Base-by-base conservation (phyloP, 2,329 filamentous ascomycete genomes). In the Polytolypa hystricis region DNA sequence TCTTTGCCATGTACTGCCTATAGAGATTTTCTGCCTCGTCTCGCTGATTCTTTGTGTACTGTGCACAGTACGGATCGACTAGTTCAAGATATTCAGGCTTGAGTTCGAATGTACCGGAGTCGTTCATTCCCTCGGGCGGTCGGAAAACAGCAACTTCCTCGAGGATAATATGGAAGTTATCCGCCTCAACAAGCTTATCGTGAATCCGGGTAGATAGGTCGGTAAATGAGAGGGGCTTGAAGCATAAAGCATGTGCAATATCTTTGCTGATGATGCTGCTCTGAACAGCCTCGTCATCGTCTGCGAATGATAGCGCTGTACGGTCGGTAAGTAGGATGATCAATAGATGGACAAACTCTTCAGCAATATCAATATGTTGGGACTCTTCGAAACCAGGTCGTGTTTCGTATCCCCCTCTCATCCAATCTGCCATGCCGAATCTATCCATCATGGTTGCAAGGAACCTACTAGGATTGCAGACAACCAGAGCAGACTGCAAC, bases 1-100 rank as follows among this genome's bases (percentile, higher is more conserved):
- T 86, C 62, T 86, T 86, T 8, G 86, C 84, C 67, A 91, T 78
- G 67, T 84, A 81, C 51, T 81, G 80, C 49, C 81, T 85, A 64
- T 91, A 95, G 3, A 86, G 81, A 47, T 75, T 79, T 59, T 98
- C 91, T 0, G 89, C 85, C 57, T 98, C 91, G 54, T 98, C 91
- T 34, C 91, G 77, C 57, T 96, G 89, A 51, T 98, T 98, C 55
- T 94, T 93, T 52, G 79, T 93, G 59, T 94, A 98, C 54, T 96
- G 86, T 5, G 87, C 83, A 52, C 87, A 91, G 56, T 95, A 98
- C 1, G 93, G 91, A 55, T 98, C 93, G 34, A 98, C 77, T 31
- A 93, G 74, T 47, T 89, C 82, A 26, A 95, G 73, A 49, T 80
- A 91, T 42, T 93, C 76, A 4, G 82, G 77, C 54, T 87, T 91